These are phyloP conservation scores for Geoglossum glabrum DNA, from an alignment of 495 filamentous ascomycete genomes.

Conservation along the genomic window DNA sequence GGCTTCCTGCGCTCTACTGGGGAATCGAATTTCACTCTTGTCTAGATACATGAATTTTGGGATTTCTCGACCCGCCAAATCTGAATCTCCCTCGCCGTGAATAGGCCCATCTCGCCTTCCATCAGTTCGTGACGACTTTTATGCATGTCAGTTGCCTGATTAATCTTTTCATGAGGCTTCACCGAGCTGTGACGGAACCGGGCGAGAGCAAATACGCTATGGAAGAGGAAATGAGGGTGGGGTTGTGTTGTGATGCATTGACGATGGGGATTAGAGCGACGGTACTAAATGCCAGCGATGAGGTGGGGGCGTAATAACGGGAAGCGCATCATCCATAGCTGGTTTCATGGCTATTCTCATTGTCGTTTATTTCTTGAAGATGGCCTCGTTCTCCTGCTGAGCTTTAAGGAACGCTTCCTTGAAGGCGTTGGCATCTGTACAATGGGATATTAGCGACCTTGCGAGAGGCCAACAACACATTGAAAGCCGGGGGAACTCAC, in stretches of 20 bases:
- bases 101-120: not conserved
- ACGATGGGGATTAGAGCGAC: not conserved
- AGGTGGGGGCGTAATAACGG: not conserved
- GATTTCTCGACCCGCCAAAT: not conserved
- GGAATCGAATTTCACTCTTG: not conserved
- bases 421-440: conserved; percentile 80
- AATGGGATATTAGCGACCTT: conserved; percentile 13
- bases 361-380: conserved; percentile 29
- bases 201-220: not conserved
- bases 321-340: not conserved
- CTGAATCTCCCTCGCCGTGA: not conserved
- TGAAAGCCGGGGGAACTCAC: conserved; percentile 30
- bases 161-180: not conserved
- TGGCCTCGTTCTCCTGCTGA: conserved; percentile 82
- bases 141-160: not conserved
- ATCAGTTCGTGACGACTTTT: not conserved
- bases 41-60: conserved; percentile 3
- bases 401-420: conserved; percentile 97
- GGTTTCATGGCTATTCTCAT: not conserved
- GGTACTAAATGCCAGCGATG: not conserved
- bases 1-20: too few species aligned
- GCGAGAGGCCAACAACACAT: conserved; percentile 5
- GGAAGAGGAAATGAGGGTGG: not conserved
- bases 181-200: not conserved
- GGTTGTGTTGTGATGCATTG: not conserved